Evolutionary conservation across 805 yeast species (phyloP).

Genomic region (Starmerella sirachaensis): DNA sequence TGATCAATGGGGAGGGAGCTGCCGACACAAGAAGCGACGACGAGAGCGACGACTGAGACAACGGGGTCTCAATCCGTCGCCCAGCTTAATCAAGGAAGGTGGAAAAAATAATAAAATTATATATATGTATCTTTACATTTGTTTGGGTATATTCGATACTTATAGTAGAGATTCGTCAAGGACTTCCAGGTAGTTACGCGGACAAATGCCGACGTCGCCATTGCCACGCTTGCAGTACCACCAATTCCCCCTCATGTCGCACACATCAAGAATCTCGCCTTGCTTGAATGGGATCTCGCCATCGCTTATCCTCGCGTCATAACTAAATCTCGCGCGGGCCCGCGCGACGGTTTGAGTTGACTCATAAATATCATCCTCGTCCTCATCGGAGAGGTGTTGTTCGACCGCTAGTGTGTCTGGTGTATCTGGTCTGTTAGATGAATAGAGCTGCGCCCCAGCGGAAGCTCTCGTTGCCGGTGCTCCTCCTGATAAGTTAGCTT

Average conservation of each 20-base stretch:
- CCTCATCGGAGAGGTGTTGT: conserved; percentile 1
- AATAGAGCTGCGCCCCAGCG: no score
- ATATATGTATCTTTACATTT: no score
- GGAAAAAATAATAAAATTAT: no score
- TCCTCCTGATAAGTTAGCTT: conserved; percentile 6
- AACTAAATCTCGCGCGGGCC: conserved; percentile 77
- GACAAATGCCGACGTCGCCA: conserved; percentile 94
- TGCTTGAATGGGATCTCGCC: conserved; percentile 82
- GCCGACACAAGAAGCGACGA: conserved; percentile 80
- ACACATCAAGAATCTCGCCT: conserved; percentile 83
- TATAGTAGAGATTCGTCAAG: conserved; percentile 5
- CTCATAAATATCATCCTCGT: conserved; percentile 5
- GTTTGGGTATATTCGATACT: no score
- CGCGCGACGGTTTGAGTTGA: conserved; percentile 27
- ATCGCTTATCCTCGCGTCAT: conserved; percentile 84
- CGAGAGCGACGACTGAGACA: conserved; percentile 39
- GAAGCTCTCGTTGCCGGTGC: conserved; percentile 9
- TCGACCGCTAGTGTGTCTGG: not conserved
- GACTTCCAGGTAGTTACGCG: conserved; percentile 82
- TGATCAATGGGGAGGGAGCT: conserved; percentile 60
- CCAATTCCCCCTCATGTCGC: conserved; percentile 93
- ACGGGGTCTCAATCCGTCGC: not conserved
- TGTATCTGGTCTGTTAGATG: not conserved
- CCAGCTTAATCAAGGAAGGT: no score
- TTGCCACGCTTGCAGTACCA: conserved; percentile 88